Evolutionary conservation across 1,284 basidiomycete species (phyloP).

Genomic region (Heimioporus retisporus): DNA sequence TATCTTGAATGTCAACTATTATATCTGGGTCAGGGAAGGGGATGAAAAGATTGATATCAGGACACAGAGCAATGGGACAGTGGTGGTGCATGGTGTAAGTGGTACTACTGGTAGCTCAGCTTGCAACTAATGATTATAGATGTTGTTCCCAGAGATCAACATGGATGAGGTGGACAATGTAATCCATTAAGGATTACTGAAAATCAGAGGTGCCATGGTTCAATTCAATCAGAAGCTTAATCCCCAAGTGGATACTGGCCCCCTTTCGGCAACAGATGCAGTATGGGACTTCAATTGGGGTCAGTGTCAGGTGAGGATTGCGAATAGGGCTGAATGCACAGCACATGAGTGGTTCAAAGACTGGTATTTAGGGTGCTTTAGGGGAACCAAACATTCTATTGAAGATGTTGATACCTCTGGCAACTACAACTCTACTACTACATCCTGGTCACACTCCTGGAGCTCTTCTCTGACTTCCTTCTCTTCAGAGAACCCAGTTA

Average conservation of each 20-base stretch:
- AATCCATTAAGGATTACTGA: neutral
- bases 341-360: neutral
- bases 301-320: neutral
- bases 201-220: neutral
- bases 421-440: neutral
- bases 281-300: neutral
- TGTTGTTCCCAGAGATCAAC: neutral
- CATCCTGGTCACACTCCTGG: too few species aligned
- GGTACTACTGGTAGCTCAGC: too few species aligned
- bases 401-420: neutral
- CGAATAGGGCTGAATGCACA: neutral
- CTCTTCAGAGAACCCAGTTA: too few species aligned
- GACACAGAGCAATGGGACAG: too few species aligned
- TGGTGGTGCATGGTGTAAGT: neutral
- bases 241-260: neutral
- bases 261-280: neutral
- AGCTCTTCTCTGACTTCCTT: too few species aligned
- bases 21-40: neutral
- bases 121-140: neutral
- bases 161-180: neutral
- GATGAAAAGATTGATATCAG: neutral
- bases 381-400: neutral
- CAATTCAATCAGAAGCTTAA: neutral
- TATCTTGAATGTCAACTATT: neutral
- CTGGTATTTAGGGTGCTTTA: neutral